Conservation (phyloP, 345 rosid genomes). For the Syzygium grande region DNA sequence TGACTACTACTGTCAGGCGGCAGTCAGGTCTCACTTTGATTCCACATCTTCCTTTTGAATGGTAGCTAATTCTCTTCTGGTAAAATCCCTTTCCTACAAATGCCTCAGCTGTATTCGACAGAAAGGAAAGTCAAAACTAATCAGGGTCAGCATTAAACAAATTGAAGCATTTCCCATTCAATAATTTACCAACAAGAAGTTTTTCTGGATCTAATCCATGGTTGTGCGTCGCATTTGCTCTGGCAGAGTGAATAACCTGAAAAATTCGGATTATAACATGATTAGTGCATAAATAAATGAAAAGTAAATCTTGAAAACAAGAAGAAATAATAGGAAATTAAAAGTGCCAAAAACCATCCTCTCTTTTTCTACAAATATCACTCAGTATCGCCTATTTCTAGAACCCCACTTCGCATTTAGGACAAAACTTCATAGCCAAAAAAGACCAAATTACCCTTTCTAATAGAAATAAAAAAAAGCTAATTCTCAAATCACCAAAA, state of each 20-base stretch:
- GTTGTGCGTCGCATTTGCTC: slow-evolving; percentile 90
- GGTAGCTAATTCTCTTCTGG: slow-evolving; percentile 56
- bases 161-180: not conserved
- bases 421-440: not conserved
- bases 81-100: slow-evolving; percentile 80
- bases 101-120: slow-evolving; percentile 57
- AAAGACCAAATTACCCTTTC: not conserved
- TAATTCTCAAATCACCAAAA: not conserved
- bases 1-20: slow-evolving; percentile 70
- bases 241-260: slow-evolving; percentile 89
- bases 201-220: slow-evolving; percentile 81
- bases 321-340: not conserved
- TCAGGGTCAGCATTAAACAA: not conserved
- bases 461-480: too few species aligned
- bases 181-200: slow-evolving; percentile 70
- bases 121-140: not conserved
- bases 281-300: not conserved
- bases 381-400: not conserved
- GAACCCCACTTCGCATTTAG: not conserved
- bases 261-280: not conserved
- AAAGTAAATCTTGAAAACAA: not conserved
- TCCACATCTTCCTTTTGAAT: slow-evolving; percentile 60
- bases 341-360: not conserved
- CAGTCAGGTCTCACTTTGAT: slow-evolving; percentile 54
- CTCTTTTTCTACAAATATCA: not conserved